Percentiles rank a stretch among this genome's conserved stretches.
These are phyloP conservation scores for Pulveroboletus sp. DNA, from an alignment of 768 basidiomycete genomes.

Conservation along the genomic window DNA sequence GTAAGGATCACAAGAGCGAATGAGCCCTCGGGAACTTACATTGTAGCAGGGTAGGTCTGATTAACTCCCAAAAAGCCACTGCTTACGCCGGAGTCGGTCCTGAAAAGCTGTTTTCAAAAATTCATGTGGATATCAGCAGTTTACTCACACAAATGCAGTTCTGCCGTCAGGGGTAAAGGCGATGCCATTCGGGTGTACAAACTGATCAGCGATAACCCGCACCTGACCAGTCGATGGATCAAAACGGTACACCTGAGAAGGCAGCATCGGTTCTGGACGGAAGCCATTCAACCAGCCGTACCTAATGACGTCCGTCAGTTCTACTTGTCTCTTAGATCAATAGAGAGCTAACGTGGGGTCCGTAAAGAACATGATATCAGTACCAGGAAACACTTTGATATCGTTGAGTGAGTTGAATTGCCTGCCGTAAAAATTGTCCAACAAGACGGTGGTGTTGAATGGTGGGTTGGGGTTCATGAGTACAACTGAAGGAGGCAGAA, in stretches of 20 bases:
- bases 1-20: neutral
- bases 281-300: constrained; percentile 67
- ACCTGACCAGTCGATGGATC: constrained; percentile 50
- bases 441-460: constrained; percentile 62
- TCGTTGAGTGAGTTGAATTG: constrained; percentile 87
- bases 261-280: constrained; percentile 58
- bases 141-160: constrained; percentile 58
- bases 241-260: constrained; percentile 50
- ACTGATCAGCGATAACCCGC: constrained; percentile 74
- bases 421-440: constrained; percentile 79
- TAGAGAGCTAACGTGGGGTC: constrained; percentile 53
- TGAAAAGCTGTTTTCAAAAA: constrained; percentile 21
- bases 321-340: neutral
- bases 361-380: constrained; percentile 72
- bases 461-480: constrained; percentile 65
- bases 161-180: constrained; percentile 65
- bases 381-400: constrained; percentile 66
- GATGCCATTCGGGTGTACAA: constrained; percentile 71
- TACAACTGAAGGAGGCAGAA: constrained; percentile 58
- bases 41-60: constrained; percentile 63
- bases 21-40: constrained; percentile 41
- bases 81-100: constrained; percentile 40
- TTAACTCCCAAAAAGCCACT: constrained; percentile 46
- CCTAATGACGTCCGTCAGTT: constrained; percentile 30
- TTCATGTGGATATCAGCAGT: neutral